These are phyloP conservation scores for Cinchona pubescens DNA, from an alignment of 257 asterid genomes.

Conservation along the genomic window DNA sequence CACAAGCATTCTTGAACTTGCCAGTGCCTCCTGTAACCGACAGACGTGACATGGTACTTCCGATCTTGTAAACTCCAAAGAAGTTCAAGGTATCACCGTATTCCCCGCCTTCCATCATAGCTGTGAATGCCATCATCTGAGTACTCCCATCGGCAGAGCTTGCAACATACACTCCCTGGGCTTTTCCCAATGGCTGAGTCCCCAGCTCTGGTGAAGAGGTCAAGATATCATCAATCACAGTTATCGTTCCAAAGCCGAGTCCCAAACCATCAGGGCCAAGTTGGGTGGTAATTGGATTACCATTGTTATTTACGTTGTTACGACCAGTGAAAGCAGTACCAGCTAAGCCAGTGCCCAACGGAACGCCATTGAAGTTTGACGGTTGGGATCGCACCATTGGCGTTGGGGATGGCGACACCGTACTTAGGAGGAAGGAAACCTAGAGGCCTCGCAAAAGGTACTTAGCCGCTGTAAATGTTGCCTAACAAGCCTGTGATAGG, in stretches of 20 bases:
- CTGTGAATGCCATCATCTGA: slow-evolving; percentile 54
- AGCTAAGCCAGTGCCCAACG: slow-evolving; percentile 72
- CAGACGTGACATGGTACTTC: slow-evolving; percentile 45
- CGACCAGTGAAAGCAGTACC: slow-evolving; percentile 59
- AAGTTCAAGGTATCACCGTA: slow-evolving; percentile 49
- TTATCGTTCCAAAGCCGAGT: slow-evolving; percentile 52
- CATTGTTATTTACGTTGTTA: slow-evolving; percentile 10
- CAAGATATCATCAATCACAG: slow-evolving; percentile 46
- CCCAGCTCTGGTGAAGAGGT: slow-evolving; percentile 43
- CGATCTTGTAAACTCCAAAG: slow-evolving; percentile 47
- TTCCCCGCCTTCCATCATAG: slow-evolving; percentile 57
- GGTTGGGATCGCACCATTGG: slow-evolving; percentile 78
- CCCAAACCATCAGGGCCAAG: slow-evolving; percentile 49
- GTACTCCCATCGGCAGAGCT: slow-evolving; percentile 50
- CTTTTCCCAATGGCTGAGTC: slow-evolving; percentile 41
- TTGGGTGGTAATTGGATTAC: slow-evolving; percentile 20
- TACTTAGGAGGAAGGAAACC: slow-evolving; percentile 56
- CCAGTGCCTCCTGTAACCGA: slow-evolving; percentile 53
- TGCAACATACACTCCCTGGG: slow-evolving; percentile 51
- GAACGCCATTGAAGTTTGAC: slow-evolving; percentile 59
- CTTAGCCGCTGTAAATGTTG: slow-evolving; percentile 83
- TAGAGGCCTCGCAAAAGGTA: slow-evolving; percentile 84
- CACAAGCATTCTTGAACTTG: slow-evolving; percentile 50
- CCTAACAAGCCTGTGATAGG: slow-evolving; percentile 81
- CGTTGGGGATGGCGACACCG: slow-evolving; percentile 72